Conservation (phyloP, 163 green algal genomes). For the Volvox carteri region DNA sequence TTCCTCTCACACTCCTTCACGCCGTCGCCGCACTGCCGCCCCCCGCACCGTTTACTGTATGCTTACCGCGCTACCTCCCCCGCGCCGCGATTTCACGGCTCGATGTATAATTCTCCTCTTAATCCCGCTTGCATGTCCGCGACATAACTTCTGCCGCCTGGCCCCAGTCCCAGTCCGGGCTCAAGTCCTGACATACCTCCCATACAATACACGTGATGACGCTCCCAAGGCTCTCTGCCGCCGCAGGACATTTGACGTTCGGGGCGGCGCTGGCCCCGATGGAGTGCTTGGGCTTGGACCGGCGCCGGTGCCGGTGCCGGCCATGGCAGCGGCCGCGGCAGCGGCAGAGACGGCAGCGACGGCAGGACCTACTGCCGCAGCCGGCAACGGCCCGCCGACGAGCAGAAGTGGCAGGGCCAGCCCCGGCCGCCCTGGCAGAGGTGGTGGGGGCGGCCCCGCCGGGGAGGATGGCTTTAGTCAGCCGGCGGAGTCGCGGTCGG, state of each 20-base stretch:
- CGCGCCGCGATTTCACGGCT: no score
- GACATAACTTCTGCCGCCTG: no score
- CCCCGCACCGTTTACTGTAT: no score
- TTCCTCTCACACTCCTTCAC: no score
- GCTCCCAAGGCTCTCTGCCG: no score
- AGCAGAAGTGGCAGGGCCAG: slow-evolving; percentile 3
- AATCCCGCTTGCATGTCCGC: no score
- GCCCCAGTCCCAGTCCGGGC: no score
- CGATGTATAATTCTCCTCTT: no score
- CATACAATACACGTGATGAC: no score
- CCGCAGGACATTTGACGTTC: slow-evolving; percentile 29
- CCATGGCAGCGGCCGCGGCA: background rate
- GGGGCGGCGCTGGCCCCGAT: background rate
- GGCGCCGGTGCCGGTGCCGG: background rate
- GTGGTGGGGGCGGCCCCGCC: background rate
- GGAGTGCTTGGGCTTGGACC: background rate
- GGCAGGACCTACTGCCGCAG: background rate
- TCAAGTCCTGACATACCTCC: no score
- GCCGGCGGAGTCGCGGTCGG: background rate
- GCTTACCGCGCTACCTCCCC: no score
- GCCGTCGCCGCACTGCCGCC: no score
- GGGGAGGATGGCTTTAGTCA: background rate
- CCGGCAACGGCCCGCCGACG: background rate
- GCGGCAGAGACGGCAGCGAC: background rate
- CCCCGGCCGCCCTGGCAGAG: background rate